A percentile compares a stretch with the other conserved stretches of the same genome.
Conservation (phyloP, 192 early-diverging fungal species). For the Coemansia sp. region DNA sequence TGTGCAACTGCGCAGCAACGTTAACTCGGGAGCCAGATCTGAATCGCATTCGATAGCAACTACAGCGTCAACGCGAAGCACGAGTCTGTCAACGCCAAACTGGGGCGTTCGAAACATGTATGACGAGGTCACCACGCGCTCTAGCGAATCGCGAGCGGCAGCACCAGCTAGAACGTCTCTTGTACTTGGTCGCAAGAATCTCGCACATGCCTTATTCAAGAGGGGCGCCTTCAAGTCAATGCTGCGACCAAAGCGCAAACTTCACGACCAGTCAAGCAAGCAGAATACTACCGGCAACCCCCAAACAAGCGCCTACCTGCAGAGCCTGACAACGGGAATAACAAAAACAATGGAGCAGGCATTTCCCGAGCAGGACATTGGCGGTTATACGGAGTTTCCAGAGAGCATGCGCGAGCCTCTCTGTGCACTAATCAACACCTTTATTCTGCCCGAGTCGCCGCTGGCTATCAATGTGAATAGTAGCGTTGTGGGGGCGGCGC, state of each 20-base stretch:
- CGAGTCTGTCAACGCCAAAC: not conserved
- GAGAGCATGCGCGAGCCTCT: conserved; percentile 25
- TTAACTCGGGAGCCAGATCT: not conserved
- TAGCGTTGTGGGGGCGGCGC: conserved; percentile 4
- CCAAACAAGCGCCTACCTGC: conserved; percentile 8
- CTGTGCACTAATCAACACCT: conserved; percentile 26
- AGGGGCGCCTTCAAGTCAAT: not conserved
- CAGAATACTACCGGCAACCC: not conserved
- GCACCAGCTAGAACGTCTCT: not conserved
- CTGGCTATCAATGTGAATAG: conserved; percentile 28
- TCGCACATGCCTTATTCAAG: not conserved
- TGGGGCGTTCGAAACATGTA: not conserved
- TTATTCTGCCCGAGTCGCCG: conserved; percentile 29
- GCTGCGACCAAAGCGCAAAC: not conserved
- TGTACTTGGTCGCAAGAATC: not conserved
- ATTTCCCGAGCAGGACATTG: conserved; percentile 15
- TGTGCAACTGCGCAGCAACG: not conserved
- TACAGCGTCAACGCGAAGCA: not conserved
- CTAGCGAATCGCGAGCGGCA: not conserved
- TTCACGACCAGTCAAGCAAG: not conserved
- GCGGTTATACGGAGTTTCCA: conserved; percentile 8
- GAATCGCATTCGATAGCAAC: not conserved
- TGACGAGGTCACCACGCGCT: not conserved
- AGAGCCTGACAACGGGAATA: conserved; percentile 19
- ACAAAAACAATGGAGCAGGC: conserved; percentile 16